These are phyloP conservation scores for Maudiozyma serrabonitensis DNA, from an alignment of 805 yeast species.

Conservation along the genomic window DNA sequence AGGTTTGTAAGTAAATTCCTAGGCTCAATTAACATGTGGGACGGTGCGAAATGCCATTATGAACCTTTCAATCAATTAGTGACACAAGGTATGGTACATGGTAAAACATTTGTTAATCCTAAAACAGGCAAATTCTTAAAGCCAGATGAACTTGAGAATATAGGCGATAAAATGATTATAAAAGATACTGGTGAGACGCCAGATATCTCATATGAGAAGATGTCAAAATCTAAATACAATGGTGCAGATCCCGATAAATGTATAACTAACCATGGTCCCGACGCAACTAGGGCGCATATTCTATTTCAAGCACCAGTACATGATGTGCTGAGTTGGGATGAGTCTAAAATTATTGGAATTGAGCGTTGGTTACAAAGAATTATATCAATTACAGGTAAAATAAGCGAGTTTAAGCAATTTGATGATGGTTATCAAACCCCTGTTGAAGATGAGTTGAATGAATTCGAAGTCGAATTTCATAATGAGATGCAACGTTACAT, in stretches of 20 bases:
- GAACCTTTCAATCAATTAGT: conserved; percentile 78
- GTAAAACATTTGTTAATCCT: conserved; percentile 71
- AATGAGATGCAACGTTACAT: conserved; percentile 44
- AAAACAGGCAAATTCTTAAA: conserved; percentile 62
- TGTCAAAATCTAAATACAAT: conserved; percentile 93
- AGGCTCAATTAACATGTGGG: conserved; percentile 58
- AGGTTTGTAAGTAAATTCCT: conserved; percentile 80
- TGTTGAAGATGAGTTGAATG: conserved; percentile 18
- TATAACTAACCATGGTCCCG: conserved; percentile 75
- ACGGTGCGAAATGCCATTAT: conserved; percentile 39
- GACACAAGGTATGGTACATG: conserved; percentile 98
- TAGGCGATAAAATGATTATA: conserved; percentile 33
- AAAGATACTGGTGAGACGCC: conserved; percentile 45
- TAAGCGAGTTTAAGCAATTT: conserved; percentile 4
- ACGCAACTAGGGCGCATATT: conserved; percentile 88
- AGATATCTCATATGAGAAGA: conserved; percentile 63
- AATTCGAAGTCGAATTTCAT: conserved; percentile 45
- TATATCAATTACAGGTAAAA: conserved; percentile 16
- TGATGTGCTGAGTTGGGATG: conserved; percentile 86
- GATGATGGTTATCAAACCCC: conserved; percentile 9
- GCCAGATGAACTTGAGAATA: conserved; percentile 59
- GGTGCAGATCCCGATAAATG: conserved; percentile 86
- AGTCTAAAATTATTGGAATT: conserved; percentile 72
- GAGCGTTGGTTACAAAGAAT: conserved; percentile 77
- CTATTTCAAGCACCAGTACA: conserved; percentile 84